Evolutionary conservation across 2,329 filamentous ascomycete species (phyloP), one percentile per base, ranked within the genome.

Genomic region (Ambrosiella beaveri): DNA sequence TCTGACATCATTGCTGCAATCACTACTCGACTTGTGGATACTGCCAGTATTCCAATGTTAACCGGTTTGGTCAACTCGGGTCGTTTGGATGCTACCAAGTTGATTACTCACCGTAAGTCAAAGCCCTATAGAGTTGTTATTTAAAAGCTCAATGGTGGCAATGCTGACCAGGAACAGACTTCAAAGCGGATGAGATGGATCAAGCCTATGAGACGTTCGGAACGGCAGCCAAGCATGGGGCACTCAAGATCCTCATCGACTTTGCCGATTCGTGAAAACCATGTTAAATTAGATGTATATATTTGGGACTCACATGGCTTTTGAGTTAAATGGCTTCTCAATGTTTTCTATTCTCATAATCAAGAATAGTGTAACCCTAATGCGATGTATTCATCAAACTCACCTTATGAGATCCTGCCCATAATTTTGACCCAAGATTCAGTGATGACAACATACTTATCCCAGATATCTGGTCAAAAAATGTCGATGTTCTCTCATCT

Each of bases 11-110:
- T 1, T 7, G n/a, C 15, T 72, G 71, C 67, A 37, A 74, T 77
- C 56, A 75, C 73, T 0, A 76, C 73, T 1, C 65, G 70, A 11
- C 66, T 77, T 0, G 73, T 77, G 3, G 73, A 77, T 62, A 71
- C 73, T 0, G 68, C 68, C 1, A 73, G 74, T 0, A 74, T 72
- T 8, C 73, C 74, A 0, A 75, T 75, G 70, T 65, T 77, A 12
- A 62, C 76, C n/a, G 73, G 72, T 62, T 65, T 76, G 9, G 70
- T 73, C 11, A 63, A 68, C 35, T 65, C 73, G 0, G 69, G 70
- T 8, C 72, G 68, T 52, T 61, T 77, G 9, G 65, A 74, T 36
- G 71, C 72, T 4, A 64, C 66, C 0, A 65, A 69, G 58, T 65
- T 77, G 13, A 72, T 76, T 45, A 76, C 73, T 1, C 74, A 77